Evolutionary conservation across 768 basidiomycete species (phyloP), one percentile per base, ranked within the genome.

Genomic region (Gloeostereum incarnatum): DNA sequence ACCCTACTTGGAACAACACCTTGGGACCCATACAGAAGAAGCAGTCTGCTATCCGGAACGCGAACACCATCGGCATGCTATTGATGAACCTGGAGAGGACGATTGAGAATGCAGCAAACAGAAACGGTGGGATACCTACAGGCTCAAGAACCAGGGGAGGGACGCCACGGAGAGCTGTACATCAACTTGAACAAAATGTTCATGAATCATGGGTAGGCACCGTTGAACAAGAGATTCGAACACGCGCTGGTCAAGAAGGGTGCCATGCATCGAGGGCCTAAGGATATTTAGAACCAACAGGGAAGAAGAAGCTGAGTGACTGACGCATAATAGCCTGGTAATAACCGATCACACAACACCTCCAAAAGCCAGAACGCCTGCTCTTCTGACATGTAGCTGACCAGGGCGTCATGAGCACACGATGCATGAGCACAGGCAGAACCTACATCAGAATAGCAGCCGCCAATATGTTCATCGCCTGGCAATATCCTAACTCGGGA

Each of bases 1-100:
- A 92, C 89, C 92, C 94, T 38, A 99, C 89, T 75, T 99, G 96
- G 67, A 99, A 99, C 29, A 99, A 63, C 1, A 99, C 96, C 50
- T 94, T 98, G 0, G 93, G 90, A 0, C 96, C 96, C 94, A 99
- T 97, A 49, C 91, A 92, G 63, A 97, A 83, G 66, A 97, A 93
- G 56, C 93, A 97, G 55, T 98, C 93, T 2, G 93, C 90, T 53
- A 96, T 88, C 22, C 96, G 78, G 68, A 96, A 99, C 0, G 94
- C 94, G 52, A 98, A 99, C 29, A 99, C 80, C 76, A 98, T 84
- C 1, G 92, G 88, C 88, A 92, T 90, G 53, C 83, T 88, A 59
- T 91, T 91, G 55, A 91, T 90, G 52, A 75, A 90, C 52, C 87
- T 83, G 46, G 18, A 36, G 33, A n/a, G n/a, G n/a, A n/a, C 16